Conservation (phyloP, 1,139 yeast genomes). For the Scheffersomyces illinoinensis region DNA sequence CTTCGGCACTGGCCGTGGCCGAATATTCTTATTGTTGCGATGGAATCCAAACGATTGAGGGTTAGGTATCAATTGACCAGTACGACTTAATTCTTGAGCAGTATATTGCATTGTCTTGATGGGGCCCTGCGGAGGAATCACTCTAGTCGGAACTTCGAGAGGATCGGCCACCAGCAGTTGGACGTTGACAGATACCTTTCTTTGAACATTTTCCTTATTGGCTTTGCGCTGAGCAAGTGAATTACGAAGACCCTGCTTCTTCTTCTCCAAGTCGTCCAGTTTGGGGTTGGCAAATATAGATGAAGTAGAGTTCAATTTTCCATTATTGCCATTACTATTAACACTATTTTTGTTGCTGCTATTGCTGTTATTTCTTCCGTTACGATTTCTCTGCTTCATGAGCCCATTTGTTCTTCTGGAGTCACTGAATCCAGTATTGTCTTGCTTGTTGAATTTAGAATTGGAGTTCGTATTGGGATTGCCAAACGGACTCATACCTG, state of each 20-base stretch:
- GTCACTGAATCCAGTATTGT: constrained; percentile 14
- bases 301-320: neutral
- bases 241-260: neutral
- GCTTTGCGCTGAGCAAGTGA: neutral
- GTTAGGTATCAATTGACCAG: constrained; percentile 30
- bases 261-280: neutral
- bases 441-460: neutral
- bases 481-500: neutral
- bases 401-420: constrained; percentile 18
- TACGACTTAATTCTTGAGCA: constrained; percentile 20
- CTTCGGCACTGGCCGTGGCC: constrained; percentile 37
- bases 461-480: neutral
- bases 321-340: neutral
- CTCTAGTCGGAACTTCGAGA: constrained; percentile 19
- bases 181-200: constrained; percentile 1
- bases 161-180: constrained; percentile 12
- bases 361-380: neutral
- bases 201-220: neutral
- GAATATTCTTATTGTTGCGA: constrained; percentile 5
- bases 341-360: neutral
- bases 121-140: constrained; percentile 24
- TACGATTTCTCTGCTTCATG: constrained; percentile 4
- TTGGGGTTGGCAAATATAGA: neutral
- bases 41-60: constrained; percentile 35
- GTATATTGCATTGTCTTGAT: constrained; percentile 22